These are phyloP conservation scores for Ophiostoma himal-ulmi DNA, from an alignment of 2,329 filamentous ascomycete species.

Conservation along the genomic window DNA sequence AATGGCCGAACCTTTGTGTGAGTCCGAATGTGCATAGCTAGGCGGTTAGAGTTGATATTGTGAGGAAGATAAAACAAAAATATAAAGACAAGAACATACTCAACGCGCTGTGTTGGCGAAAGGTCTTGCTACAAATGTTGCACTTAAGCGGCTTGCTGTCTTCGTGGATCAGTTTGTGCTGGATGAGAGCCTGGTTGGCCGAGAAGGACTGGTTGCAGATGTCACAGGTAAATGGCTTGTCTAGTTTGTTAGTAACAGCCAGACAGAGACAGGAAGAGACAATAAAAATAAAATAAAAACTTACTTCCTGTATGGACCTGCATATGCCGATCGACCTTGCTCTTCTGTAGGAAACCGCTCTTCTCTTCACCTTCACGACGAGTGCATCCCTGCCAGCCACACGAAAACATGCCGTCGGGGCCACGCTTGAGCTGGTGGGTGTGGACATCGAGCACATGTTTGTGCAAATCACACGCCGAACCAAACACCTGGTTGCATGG, in stretches of 20 bases:
- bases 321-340: conserved; percentile 60
- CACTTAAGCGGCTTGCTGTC: conserved; percentile 60
- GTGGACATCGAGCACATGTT: conserved; percentile 49
- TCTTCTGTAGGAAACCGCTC: conserved; percentile 52
- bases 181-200: conserved; percentile 60
- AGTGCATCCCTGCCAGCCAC: conserved; percentile 52
- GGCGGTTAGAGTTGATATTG: background rate
- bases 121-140: conserved; percentile 49
- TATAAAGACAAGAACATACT: conserved; percentile 41
- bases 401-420: conserved; percentile 43
- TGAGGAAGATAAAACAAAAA: background rate
- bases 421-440: conserved; percentile 42
- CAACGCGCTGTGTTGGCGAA: conserved; percentile 62
- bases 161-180: conserved; percentile 62
- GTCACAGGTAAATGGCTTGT: conserved; percentile 53
- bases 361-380: conserved; percentile 39
- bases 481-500: conserved; percentile 35
- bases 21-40: conserved; percentile 61
- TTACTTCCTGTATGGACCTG: conserved; percentile 60
- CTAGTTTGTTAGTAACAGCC: conserved; percentile 33
- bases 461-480: conserved; percentile 47
- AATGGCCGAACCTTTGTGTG: conserved; percentile 62
- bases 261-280: background rate
- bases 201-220: conserved; percentile 56
- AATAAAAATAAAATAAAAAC: conserved; percentile 29